A percentile compares a stretch with the other conserved stretches of the same genome.
phyloP scores from a whole-genome alignment of 805 yeast species.

The Alloascoidea hylecoeti region DNA sequence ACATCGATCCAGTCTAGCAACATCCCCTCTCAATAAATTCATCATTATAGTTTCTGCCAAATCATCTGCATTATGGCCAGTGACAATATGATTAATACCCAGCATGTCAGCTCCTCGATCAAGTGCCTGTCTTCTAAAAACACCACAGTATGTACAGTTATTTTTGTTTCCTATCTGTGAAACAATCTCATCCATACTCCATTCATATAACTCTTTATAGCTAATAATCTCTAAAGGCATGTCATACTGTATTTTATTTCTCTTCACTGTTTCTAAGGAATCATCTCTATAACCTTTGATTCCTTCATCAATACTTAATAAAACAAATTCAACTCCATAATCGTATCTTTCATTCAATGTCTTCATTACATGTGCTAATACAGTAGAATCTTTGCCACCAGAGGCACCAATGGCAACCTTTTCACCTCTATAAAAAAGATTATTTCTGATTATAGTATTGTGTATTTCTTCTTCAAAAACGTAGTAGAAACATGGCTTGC shows the following conservation, averaged over 20 bases:
- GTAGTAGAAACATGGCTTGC: constrained; percentile 79
- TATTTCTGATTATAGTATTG: constrained; percentile 61
- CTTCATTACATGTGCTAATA: constrained; percentile 76
- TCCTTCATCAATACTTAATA: constrained; percentile 91
- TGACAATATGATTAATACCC: constrained; percentile 80
- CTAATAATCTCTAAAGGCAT: constrained; percentile 72
- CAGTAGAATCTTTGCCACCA: constrained; percentile 98
- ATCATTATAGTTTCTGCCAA: constrained; percentile 97
- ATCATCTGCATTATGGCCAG: constrained; percentile 99
- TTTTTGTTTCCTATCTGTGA: constrained; percentile 87
- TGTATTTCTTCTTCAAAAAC: constrained; percentile 95
- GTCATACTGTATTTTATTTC: constrained; percentile 78
- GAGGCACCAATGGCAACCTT: constrained; percentile 95
- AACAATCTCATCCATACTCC: constrained; percentile 99
- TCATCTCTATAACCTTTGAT: constrained; percentile 96
- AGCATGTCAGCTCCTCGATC: constrained; percentile 90
- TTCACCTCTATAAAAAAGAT: constrained; percentile 70
- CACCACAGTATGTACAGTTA: constrained; percentile 97
- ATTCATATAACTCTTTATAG: constrained; percentile 78
- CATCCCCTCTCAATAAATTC: constrained; percentile 94
- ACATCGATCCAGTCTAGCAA: constrained; percentile 80
- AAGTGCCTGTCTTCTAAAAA: constrained; percentile 86
- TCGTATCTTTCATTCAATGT: constrained; percentile 76
- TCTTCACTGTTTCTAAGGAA: constrained; percentile 88
- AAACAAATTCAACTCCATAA: constrained; percentile 75